phyloP scores from a whole-genome alignment of 495 filamentous ascomycete species.

The Hyaloscypha hepaticicola region DNA sequence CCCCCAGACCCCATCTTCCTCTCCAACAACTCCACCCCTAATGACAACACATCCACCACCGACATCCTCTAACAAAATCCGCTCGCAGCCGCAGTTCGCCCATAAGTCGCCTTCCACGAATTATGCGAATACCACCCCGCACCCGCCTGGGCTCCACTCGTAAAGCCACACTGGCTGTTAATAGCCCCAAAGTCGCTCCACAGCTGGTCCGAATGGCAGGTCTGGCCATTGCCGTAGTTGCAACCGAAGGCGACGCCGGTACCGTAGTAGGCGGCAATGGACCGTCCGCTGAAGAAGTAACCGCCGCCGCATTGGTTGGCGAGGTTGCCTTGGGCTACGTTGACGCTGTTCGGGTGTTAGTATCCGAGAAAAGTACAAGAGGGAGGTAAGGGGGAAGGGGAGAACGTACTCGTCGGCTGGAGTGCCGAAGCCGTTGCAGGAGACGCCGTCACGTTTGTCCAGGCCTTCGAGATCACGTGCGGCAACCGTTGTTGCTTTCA shows the following conservation, averaged over 20 bases:
- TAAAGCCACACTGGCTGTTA: neutral
- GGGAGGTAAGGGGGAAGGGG: neutral
- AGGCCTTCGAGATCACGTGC: neutral
- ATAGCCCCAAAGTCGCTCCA: neutral
- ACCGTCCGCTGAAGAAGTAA: neutral
- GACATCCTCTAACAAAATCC: conserved; percentile 8
- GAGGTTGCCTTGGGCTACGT: conserved; percentile 5
- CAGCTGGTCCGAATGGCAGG: neutral
- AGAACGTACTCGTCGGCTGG: neutral
- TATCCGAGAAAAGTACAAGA: neutral
- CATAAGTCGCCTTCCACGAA: conserved; percentile 2
- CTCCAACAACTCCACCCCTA: no score
- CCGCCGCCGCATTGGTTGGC: conserved; percentile 2
- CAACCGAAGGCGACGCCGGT: neutral
- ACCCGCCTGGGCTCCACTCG: neutral
- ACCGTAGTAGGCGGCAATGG: neutral
- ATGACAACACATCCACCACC: no score
- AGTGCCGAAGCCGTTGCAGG: neutral
- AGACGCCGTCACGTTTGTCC: neutral
- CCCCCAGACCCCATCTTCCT: no score
- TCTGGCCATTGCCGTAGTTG: neutral
- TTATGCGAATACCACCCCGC: neutral
- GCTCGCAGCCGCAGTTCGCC: neutral
- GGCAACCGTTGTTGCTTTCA: neutral
- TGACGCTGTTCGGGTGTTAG: neutral